phyloP scores from a whole-genome alignment of 805 yeast genomes.

The Isabelozyma pseudorhagii region DNA sequence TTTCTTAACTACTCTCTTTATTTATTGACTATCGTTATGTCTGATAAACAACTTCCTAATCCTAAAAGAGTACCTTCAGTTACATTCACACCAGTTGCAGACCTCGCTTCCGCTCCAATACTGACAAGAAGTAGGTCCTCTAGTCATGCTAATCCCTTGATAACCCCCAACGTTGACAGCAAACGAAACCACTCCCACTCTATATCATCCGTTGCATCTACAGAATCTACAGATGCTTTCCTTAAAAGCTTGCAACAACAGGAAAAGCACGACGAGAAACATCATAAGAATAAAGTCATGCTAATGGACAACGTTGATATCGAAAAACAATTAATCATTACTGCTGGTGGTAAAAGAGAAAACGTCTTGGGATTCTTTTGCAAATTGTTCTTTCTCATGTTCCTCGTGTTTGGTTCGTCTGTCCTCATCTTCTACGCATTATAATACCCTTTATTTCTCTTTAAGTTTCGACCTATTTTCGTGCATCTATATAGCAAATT shows the following conservation, averaged over 20 bases:
- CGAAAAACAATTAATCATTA: slow-evolving; percentile 33
- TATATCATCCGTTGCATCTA: slow-evolving; percentile 5
- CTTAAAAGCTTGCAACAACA: not conserved
- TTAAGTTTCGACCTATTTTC: not conserved
- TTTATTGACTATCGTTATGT: not conserved
- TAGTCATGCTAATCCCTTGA: slow-evolving; percentile 3
- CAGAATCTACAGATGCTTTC: slow-evolving; percentile 1
- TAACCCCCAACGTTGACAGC: not conserved
- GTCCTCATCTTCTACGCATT: slow-evolving; percentile 35
- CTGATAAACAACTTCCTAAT: not conserved
- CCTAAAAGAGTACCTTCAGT: slow-evolving; percentile 2
- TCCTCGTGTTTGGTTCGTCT: slow-evolving; percentile 29
- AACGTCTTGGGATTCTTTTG: slow-evolving; percentile 28
- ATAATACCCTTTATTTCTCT: slow-evolving; percentile 3
- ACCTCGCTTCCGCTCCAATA: not conserved
- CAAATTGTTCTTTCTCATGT: slow-evolving; percentile 25
- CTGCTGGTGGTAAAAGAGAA: slow-evolving; percentile 37
- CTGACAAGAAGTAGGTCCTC: slow-evolving; percentile 11
- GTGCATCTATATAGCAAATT: not conserved
- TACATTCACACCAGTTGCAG: slow-evolving; percentile 2
- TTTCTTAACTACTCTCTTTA: not conserved
- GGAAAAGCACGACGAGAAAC: slow-evolving; percentile 1
- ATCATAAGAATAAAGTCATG: slow-evolving; percentile 18
- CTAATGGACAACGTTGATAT: slow-evolving; percentile 29
- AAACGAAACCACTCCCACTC: slow-evolving; percentile 22